Evolutionary conservation across 2,329 filamentous ascomycete species (phyloP).

Genomic region (Capronia epimyces): DNA sequence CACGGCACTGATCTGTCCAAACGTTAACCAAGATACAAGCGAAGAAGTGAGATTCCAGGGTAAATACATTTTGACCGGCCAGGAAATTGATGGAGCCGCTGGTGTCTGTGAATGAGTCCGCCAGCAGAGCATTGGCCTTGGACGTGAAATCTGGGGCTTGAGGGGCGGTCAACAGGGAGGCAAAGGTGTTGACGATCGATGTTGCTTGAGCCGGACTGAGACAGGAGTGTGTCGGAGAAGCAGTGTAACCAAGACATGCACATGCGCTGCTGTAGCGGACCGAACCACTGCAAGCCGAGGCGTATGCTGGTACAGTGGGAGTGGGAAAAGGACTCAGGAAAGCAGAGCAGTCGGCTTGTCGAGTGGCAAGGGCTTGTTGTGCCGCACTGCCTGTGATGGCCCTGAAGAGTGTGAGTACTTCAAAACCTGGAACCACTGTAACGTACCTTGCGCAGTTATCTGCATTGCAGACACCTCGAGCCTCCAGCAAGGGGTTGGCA

Average conservation of each 20-base stretch:
- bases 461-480: conserved; percentile 10
- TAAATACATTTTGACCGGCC: conserved; percentile 10
- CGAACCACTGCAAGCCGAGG: conserved; percentile 10
- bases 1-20: conserved; percentile 3
- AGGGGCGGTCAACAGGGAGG: conserved; percentile 18
- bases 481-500: conserved; percentile 13
- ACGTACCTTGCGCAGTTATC: conserved; percentile 18
- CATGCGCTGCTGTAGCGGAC: conserved; percentile 16
- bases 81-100: conserved; percentile 24
- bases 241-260: conserved; percentile 10
- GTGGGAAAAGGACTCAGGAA: conserved; percentile 10
- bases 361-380: conserved; percentile 10
- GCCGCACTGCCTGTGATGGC: conserved; percentile 12
- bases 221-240: conserved; percentile 6
- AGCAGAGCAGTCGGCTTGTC: conserved; percentile 16
- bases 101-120: conserved; percentile 20
- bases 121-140: conserved; percentile 20
- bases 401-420: conserved; percentile 1
- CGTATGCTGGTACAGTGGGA: conserved; percentile 15
- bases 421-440: neutral
- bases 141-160: conserved; percentile 19
- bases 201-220: conserved; percentile 11
- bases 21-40: neutral
- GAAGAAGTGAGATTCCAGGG: neutral
- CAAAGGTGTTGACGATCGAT: conserved; percentile 16